Conservation (phyloP, 2,329 filamentous ascomycete genomes). For the Penicillium sp. region DNA sequence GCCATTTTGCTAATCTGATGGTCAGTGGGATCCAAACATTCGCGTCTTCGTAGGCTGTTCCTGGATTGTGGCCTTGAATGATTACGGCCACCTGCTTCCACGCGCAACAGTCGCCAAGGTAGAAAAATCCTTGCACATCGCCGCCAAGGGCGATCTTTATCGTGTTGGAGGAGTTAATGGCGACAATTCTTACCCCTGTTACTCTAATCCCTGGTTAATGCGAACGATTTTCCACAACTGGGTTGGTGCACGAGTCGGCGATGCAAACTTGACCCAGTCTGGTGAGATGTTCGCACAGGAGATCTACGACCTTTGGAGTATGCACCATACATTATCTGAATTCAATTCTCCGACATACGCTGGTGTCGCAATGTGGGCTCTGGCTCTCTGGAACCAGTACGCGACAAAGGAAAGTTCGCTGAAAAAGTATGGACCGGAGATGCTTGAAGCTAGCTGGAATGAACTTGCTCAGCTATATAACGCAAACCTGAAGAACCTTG, state of each 20-base stretch:
- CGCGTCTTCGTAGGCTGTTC: constrained; percentile 21
- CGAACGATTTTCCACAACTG: constrained; percentile 60
- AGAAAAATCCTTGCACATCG: constrained; percentile 54
- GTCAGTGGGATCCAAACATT: constrained; percentile 21
- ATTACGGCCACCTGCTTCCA: constrained; percentile 42
- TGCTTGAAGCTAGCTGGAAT: constrained; percentile 56
- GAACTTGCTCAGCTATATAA: constrained; percentile 56
- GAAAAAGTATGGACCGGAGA: constrained; percentile 50
- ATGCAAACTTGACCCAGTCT: constrained; percentile 58
- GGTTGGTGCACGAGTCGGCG: constrained; percentile 54
- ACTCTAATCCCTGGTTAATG: constrained; percentile 63
- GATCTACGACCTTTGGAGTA: constrained; percentile 57
- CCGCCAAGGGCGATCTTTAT: constrained; percentile 59
- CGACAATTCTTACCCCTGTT: constrained; percentile 62
- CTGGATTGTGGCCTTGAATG: constrained; percentile 18
- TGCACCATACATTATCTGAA: constrained; percentile 58
- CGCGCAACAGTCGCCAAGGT: constrained; percentile 45
- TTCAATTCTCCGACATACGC: constrained; percentile 64
- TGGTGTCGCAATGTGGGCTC: constrained; percentile 59
- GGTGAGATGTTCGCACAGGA: constrained; percentile 58
- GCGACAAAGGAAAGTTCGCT: constrained; percentile 55
- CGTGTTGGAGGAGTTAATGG: constrained; percentile 59
- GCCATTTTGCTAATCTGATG: neutral
- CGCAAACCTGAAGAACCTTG: constrained; percentile 58
- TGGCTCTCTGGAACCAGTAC: constrained; percentile 61